Evolutionary conservation across 345 rosid species (phyloP), one percentile per base, ranked within the genome.

Genomic region (Luvunga scandens): DNA sequence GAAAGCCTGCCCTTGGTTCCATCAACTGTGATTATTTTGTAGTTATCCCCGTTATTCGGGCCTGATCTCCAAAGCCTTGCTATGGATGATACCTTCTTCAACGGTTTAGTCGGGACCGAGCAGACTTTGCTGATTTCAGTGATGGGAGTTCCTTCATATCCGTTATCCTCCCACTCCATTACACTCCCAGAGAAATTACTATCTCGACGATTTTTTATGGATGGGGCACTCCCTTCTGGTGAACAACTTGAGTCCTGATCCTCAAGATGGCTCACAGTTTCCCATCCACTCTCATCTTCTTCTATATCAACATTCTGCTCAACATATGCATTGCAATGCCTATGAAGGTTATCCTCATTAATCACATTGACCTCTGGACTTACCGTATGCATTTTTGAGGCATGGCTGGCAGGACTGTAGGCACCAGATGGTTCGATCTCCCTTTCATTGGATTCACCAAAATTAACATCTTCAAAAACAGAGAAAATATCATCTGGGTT

Each of bases 261-360:
- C 75, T 92, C 97, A 6, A 84, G 85, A 83, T 90, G 92, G 85
- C 97, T 96, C 81, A 89, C 97, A 14, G 99, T 92, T 88, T 96
- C 99, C 99, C 99, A 96, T 42, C 91, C 97, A 66, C 99, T 96
- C 78, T 96, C 98, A 67, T 92, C 97, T 73, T 94, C 97, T 81
- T 93, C 94, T 0, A 88, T 75, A 13, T 87, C 92, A 24, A 82
- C 90, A 77, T 86, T 81, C 69, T 86, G 87, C 66, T 84, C 84
- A 45, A 73, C 53, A 56, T 13, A 88, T n/a, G 79, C 88, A 72
- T 80, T 72, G 12, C 88, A 80, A 72, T 85, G 85, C 82, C 86
- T 83, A 76, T 53, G 78, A 74, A 67, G 69, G 72, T 73, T 77
- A 68, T 85, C 87, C 81, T 80, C 85, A 63, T 73, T 76, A 25